A percentile compares a stretch with the other conserved stretches of the same genome.
These are phyloP conservation scores for Metrosideros polymorpha DNA, from an alignment of 441 rosid species.

Conservation along the genomic window DNA sequence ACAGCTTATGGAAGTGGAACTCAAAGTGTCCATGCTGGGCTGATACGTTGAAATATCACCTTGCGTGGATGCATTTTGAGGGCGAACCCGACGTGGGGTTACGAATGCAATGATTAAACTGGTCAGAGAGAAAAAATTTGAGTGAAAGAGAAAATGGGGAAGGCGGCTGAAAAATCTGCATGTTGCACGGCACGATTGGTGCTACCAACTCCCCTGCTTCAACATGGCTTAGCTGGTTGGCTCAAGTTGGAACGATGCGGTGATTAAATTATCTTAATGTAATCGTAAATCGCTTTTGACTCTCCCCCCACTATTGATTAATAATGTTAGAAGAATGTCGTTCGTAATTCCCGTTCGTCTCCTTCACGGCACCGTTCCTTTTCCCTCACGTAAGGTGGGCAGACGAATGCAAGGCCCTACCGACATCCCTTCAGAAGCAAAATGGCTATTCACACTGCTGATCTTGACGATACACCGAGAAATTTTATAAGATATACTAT, in stretches of 20 bases:
- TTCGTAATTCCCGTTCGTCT: background rate
- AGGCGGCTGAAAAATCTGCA: background rate
- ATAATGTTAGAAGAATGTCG: background rate
- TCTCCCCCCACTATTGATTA: background rate
- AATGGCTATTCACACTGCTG: background rate
- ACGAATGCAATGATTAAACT: background rate
- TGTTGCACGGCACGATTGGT: background rate
- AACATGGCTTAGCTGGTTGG: background rate
- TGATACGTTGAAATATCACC: no score
- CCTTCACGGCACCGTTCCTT: background rate
- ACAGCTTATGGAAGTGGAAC: no score
- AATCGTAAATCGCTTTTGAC: background rate
- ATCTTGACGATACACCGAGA: background rate
- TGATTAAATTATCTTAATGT: background rate
- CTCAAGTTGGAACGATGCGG: background rate
- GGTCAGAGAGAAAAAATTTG: background rate
- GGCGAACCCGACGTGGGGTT: background rate
- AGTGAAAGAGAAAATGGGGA: background rate
- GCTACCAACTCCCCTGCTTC: background rate
- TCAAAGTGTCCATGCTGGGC: no score
- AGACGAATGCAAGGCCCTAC: background rate
- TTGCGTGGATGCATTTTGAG: background rate
- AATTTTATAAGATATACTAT: no score
- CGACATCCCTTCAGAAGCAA: background rate
- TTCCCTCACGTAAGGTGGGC: background rate